Conservation (phyloP, 768 basidiomycete species). For the Mycena maculata region DNA sequence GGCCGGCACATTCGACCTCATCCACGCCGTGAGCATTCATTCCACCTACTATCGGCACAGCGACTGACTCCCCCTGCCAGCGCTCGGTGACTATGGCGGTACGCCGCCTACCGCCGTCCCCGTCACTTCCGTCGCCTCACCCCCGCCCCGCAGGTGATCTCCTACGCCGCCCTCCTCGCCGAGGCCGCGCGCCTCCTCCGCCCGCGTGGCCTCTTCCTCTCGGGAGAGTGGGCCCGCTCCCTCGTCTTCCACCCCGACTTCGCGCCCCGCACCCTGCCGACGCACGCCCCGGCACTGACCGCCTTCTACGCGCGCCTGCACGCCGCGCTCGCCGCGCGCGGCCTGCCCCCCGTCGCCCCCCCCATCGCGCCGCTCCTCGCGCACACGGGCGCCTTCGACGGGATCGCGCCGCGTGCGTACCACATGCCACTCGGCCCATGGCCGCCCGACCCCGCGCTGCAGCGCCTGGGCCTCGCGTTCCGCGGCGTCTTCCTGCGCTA, state of each 20-base stretch:
- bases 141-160: constrained; percentile 62
- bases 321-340: constrained; percentile 47
- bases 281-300: constrained; percentile 53
- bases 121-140: constrained; percentile 17
- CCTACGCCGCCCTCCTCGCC: constrained; percentile 63
- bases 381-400: constrained; percentile 53
- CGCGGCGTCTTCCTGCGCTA: constrained; percentile 54
- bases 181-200: constrained; percentile 75
- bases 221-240: constrained; percentile 67
- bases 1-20: constrained; percentile 69
- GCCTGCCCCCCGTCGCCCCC: constrained; percentile 52
- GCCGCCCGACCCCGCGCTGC: constrained; percentile 50
- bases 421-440: constrained; percentile 70
- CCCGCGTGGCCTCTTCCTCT: constrained; percentile 77
- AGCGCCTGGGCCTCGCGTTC: constrained; percentile 55
- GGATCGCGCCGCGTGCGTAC: constrained; percentile 47
- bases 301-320: constrained; percentile 54
- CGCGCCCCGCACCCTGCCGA: constrained; percentile 38
- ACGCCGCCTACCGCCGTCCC: constrained; percentile 43
- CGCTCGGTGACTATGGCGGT: constrained; percentile 71
- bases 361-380: constrained; percentile 52
- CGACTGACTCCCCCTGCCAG: too few species aligned
- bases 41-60: too few species aligned
- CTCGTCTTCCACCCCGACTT: constrained; percentile 53
- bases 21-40: constrained; percentile 58